phyloP scores from a whole-genome alignment of 768 basidiomycete genomes.

The Mycena crocata region DNA sequence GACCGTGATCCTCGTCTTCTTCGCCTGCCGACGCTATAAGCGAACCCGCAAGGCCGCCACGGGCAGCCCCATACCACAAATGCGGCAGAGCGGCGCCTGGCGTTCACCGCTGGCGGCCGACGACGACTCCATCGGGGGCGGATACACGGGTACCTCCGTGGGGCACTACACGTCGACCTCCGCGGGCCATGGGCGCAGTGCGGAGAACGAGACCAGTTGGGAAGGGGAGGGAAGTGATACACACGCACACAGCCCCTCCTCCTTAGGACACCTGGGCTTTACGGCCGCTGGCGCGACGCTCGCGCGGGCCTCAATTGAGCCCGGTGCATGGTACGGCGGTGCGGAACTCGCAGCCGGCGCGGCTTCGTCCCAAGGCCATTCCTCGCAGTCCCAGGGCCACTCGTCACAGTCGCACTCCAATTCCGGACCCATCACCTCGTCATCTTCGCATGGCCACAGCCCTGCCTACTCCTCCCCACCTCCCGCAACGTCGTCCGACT shows the following conservation, averaged over 20 bases:
- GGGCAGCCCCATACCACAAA: background rate
- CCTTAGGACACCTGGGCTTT: slow-evolving; percentile 10
- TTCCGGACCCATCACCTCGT: background rate
- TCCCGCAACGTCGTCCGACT: background rate
- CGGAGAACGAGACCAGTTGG: background rate
- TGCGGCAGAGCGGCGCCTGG: slow-evolving; percentile 4
- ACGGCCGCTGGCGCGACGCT: slow-evolving; percentile 14
- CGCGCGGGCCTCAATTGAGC: background rate
- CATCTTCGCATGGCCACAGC: background rate
- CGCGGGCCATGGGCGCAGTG: background rate
- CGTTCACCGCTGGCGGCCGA: slow-evolving; percentile 15
- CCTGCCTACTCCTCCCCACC: background rate
- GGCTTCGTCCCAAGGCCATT: background rate
- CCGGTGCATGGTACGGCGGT: slow-evolving; percentile 9
- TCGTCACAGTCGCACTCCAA: slow-evolving; percentile 3
- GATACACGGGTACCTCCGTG: background rate
- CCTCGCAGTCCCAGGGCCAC: slow-evolving; percentile 6
- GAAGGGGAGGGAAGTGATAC: background rate
- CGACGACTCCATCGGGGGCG: slow-evolving; percentile 10
- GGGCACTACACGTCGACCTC: background rate
- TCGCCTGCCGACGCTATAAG: slow-evolving; percentile 4
- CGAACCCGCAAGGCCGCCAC: background rate
- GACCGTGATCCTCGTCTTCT: slow-evolving; percentile 17
- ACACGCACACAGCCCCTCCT: background rate
- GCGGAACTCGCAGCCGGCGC: background rate